Base-by-base conservation (phyloP, 2,329 filamentous ascomycete genomes). In the Colletotrichum orchidophilum region DNA sequence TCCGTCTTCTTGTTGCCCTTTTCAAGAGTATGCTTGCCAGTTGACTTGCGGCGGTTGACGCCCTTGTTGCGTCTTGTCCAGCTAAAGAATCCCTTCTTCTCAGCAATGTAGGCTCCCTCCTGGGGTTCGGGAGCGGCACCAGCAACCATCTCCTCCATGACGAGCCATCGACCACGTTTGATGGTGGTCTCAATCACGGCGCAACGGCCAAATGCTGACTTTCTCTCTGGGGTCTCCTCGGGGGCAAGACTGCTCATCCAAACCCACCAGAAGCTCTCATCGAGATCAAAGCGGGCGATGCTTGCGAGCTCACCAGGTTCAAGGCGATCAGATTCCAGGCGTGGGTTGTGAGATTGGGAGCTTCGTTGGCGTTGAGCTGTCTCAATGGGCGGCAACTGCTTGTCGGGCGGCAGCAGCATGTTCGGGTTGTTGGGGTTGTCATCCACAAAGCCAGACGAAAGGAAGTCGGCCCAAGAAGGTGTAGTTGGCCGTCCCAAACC, bases 191-290 rank as follows among this genome's bases (percentile, higher is more conserved):
- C 96, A 55, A 98, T 89, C 49, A 99, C 87, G 24, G 96, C 94
- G 78, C 96, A 99, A 73, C 96, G 90, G 46, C 96, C 96, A 80
- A 99, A 99, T 0, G 95, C 94, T 6, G 95, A 92, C 80, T 99
- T 99, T 72, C 96, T 91, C 57, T 92, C 88, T 0, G 91, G 82
- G 0, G 95, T 93, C 83, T 99, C 96, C 77, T 99, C 96, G 0
- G 91, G 93, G 1, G 96, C 95, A 77, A 99, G 84, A 86, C 96
- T 98, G 76, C 91, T 97, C 87, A 99, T 98, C 96, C 96, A 99
- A 4, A 98, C 96, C 96, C 96, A 98, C 96, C 96, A 99, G 81
- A 99, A 99, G 1, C 95, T 93, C 80, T 98, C 96, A 76, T 99
- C 96, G 5, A 99, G 86, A 73, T 96, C 92, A 68, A 98, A 89